Evolutionary conservation across 768 basidiomycete genomes (phyloP), one percentile per base, ranked within the genome.

Genomic region (Galerina marginata): DNA sequence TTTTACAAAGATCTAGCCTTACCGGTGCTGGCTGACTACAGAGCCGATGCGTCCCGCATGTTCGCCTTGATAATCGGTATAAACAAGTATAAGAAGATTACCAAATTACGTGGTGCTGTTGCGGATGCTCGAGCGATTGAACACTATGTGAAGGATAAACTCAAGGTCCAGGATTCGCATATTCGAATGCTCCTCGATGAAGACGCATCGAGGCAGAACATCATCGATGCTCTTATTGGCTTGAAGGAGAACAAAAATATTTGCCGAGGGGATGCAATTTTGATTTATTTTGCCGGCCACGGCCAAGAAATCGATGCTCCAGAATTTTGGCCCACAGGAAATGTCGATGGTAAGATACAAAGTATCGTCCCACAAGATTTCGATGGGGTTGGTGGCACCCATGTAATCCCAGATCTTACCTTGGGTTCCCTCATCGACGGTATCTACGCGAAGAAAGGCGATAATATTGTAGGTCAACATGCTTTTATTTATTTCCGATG

Each of bases 341-440:
- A 56, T 4, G n/a, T 6, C 14, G 7, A 25, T 16, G 23, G 15
- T 4, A 39, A 38, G n/a, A 39, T 56, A 4, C 55, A 56, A 39
- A 56, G 55, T n/a, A 48, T 56, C 9, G 55, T 56, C 14, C 55
- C 55, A 4, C 36, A 48, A 1, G 55, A 56, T 14, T 56, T 56
- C 37, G 38, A 36, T 14, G 20, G 20, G 6, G 37, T 23, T 4
- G 11, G 39, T 10, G 23, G n/a, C 7, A 23, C 45, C 12, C 56
- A 57, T 16, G 56, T 57, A n/a, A 57, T 57, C 16, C 56, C 56
- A 15, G 56, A 57, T 37, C 26, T 29, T 14, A 57, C 56, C 4
- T 39, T 57, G 16, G 56, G 56, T 2, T 42, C 23, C 9, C 39
- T 57, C 2, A 48, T 57, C 56, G 25, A 49, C 37, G 37, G 39